Base-by-base conservation (phyloP, 805 yeast genomes). In the Metahyphopichia silvanorum region DNA sequence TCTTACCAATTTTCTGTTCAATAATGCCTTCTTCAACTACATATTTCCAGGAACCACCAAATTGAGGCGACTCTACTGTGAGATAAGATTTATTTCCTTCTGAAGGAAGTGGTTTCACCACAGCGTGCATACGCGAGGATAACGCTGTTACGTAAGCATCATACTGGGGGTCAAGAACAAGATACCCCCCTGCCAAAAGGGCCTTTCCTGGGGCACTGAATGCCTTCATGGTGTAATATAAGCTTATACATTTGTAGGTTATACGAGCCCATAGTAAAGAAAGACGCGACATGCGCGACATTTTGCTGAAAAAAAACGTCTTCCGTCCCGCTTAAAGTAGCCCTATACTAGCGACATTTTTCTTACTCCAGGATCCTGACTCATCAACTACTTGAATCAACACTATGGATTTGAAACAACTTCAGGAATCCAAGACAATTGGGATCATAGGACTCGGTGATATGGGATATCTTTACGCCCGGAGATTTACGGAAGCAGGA, bases 181-280 rank as follows among this genome's bases (percentile, higher is more conserved):
- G 69, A 53, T 93, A 93, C 0, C 98, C 98, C 13, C 98, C 98
- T 1, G 93, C 96, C 9, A 93, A 47, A 17, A 93, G 66, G 1
- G 97, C 98, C 56, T 93, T 93, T 0, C 98, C 97, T 0, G 98
- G 97, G 0, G 98, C 94, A 51, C 96, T 84, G 53, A 77, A 91
- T 6, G 81, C 86, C 34, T 63, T 59, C 25, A 27, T 27, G 5
- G 11, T 13, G 25, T 21, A 11, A 21, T n/a, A n/a, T n/a, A n/a
- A n/a, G n/a, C n/a, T n/a, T n/a, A n/a, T n/a, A n/a, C n/a, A n/a
- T n/a, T n/a, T n/a, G n/a, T n/a, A n/a, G n/a, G n/a, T n/a, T n/a
- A n/a, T n/a, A n/a, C n/a, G n/a, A n/a, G n/a, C n/a, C n/a, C n/a
- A n/a, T n/a, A n/a, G n/a, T n/a, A n/a, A n/a, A n/a, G n/a, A n/a